Base-by-base conservation (phyloP, 345 rosid species). In the Gossypium bickii region DNA sequence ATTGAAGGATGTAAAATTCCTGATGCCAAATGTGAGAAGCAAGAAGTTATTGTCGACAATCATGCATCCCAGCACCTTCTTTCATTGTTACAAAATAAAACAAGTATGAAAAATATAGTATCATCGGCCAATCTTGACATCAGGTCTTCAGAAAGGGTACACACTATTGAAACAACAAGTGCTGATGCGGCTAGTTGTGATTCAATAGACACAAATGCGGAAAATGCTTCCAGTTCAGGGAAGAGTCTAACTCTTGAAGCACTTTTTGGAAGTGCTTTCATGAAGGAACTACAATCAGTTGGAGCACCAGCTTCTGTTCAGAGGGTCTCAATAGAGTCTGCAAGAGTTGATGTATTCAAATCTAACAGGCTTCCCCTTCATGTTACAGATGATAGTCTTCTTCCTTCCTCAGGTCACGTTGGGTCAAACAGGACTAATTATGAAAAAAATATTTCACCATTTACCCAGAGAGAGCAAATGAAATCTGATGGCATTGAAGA, bases 241-340 rank as follows among this genome's bases (percentile, higher is more conserved):
- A 89, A 90, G 82, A 80, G 82, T 70, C 79, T 90, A 83, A 93
- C 99, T 74, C 98, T 95, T 43, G 99, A 91, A 84, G 79, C 93
- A 78, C 94, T 95, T 74, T 95, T 95, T 78, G 99, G 99, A 52
- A 83, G 91, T 72, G 97, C 97, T 78, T 91, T 95, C 81, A 95
- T 95, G 99, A 89, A 85, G 79, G 97, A 93, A 80, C 85, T 95
- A 73, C 93, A 95, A 73, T 85, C 98, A 13, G 84, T 86, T 62
- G 97, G 94, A 80, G 87, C 84, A 75, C 87, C 93, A 9, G 81
- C 80, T 71, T 80, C 93, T 57, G 70, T 77, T 12, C 89, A 77
- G 49, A 83, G 73, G 74, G 81, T 69, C 48, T 70, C 79, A 18
- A 59, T 70, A 63, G 87, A 78, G 56, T 76, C 90, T 78, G 78